A percentile compares a stretch with the other conserved stretches of the same genome.
phyloP scores from a whole-genome alignment of 768 basidiomycete genomes.

The Mycena sanguinolenta region DNA sequence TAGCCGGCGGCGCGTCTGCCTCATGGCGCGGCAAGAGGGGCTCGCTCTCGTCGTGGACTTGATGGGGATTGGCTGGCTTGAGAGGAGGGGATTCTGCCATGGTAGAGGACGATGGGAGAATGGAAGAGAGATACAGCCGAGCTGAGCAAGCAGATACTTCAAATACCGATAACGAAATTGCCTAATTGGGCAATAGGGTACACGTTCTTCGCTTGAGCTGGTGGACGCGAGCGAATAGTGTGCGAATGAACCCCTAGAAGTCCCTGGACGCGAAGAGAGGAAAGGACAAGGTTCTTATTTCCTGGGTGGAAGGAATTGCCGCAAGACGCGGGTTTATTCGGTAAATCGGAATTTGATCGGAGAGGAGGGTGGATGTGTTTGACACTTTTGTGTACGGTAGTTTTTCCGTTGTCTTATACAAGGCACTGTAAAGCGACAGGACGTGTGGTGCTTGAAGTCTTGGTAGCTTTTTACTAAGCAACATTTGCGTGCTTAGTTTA shows the following conservation, averaged over 20 bases:
- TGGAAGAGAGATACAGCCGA: neutral
- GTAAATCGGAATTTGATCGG: no score
- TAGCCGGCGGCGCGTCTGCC: neutral
- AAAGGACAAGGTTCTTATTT: no score
- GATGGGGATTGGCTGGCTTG: conserved; percentile 11
- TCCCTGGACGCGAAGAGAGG: no score
- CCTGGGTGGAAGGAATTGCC: no score
- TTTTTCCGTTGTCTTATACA: no score
- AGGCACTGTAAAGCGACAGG: no score
- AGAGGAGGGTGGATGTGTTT: no score
- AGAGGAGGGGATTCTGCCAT: conserved; percentile 24
- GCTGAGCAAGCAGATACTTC: conserved; percentile 8
- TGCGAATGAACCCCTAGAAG: neutral
- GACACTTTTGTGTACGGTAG: no score
- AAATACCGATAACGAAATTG: conserved; percentile 22
- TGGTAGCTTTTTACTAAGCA: no score
- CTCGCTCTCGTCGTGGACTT: neutral
- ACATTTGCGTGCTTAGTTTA: no score
- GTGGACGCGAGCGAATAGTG: neutral
- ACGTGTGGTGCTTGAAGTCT: no score
- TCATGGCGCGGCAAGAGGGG: conserved; percentile 26
- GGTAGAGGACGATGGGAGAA: neutral
- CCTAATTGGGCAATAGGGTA: neutral
- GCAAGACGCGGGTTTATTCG: no score
- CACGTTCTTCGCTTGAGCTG: neutral